Evolutionary conservation across 257 asterid genomes (phyloP), one percentile per base, ranked within the genome.

Genomic region (Dorcoceras hygrometricum): DNA sequence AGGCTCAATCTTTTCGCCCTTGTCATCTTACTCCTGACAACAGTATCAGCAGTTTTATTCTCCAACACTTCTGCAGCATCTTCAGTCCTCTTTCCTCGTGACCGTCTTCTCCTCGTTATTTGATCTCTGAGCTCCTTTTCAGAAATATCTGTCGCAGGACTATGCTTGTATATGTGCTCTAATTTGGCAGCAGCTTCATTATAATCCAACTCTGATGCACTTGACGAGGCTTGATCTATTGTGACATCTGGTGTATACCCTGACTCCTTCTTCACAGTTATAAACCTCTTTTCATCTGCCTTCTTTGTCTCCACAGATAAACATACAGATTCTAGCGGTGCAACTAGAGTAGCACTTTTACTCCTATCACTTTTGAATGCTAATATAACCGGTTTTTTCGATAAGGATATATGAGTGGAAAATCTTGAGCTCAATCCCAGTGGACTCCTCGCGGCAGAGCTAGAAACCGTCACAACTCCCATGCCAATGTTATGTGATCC

Each of bases 101-200:
- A 68, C 62, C 58, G 75, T 67, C 80, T 74, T 72, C 82, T 80
- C 75, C 75, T 86, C 43, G 65, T 66, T 71, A 69, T 78, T 54
- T 9, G 69, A 18, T 71, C 78, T 60, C 75, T 67, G 63, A 69
- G 78, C 62, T 78, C 90, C 7, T 77, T 76, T 50, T 80, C 86
- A 14, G 80, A 55, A 4, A 75, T 75, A 71, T 61, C 65, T 14
- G 73, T 58, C 67, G 75, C 81, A 43, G 89, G 85, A 70, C 91
- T 80, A 20, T 74, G 76, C 67, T 79, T 85, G 73, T 70, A 91
- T 12, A 91, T 73, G 66, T 80, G 69, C 76, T 91, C 97, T 26
- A 91, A 84, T 66, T 83, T 83, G 6, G 88, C 88, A 31, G 95
- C 97, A 66, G 93, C 96, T 75, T 85, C 97, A 65, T 82, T 87